phyloP scores from a whole-genome alignment of 2,329 filamentous ascomycete species.

The Sclerotinia spermophila region DNA sequence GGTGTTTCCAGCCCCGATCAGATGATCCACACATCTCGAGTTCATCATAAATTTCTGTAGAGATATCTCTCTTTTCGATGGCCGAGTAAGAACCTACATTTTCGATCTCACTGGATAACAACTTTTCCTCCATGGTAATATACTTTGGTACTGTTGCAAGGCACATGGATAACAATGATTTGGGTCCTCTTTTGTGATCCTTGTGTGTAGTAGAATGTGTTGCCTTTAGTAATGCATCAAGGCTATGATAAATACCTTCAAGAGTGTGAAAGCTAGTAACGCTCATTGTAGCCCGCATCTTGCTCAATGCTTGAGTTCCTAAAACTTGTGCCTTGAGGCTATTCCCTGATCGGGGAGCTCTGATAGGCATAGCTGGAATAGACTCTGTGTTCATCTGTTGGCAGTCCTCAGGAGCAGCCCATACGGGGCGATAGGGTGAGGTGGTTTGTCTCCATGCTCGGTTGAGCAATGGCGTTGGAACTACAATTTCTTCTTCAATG shows the following conservation, averaged over 20 bases:
- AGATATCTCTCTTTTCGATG: slow-evolving; percentile 39
- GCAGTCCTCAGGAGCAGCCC: neutral
- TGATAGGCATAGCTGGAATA: neutral
- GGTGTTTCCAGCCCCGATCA: slow-evolving; percentile 45
- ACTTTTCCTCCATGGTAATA: slow-evolving; percentile 45
- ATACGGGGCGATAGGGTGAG: neutral
- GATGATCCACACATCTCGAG: slow-evolving; percentile 44
- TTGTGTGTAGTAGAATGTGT: slow-evolving; percentile 34
- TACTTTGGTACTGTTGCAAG: slow-evolving; percentile 48
- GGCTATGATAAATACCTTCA: slow-evolving; percentile 44
- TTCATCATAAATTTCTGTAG: slow-evolving; percentile 47
- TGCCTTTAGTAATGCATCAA: slow-evolving; percentile 45
- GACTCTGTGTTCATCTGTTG: neutral
- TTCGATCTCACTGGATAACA: slow-evolving; percentile 41
- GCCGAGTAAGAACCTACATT: slow-evolving; percentile 38
- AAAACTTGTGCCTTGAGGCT: slow-evolving; percentile 23
- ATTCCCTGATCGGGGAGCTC: slow-evolving; percentile 7
- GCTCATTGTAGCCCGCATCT: slow-evolving; percentile 37
- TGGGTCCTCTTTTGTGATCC: slow-evolving; percentile 32
- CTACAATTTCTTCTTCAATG: slow-evolving; percentile 34
- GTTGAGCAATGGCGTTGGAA: slow-evolving; percentile 37
- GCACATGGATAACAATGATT: slow-evolving; percentile 48
- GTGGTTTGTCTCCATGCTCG: slow-evolving; percentile 22
- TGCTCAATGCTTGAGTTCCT: slow-evolving; percentile 36
- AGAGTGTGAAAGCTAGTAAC: slow-evolving; percentile 40